Base-by-base conservation (phyloP, 768 basidiomycete genomes). In the Suillus paluster region DNA sequence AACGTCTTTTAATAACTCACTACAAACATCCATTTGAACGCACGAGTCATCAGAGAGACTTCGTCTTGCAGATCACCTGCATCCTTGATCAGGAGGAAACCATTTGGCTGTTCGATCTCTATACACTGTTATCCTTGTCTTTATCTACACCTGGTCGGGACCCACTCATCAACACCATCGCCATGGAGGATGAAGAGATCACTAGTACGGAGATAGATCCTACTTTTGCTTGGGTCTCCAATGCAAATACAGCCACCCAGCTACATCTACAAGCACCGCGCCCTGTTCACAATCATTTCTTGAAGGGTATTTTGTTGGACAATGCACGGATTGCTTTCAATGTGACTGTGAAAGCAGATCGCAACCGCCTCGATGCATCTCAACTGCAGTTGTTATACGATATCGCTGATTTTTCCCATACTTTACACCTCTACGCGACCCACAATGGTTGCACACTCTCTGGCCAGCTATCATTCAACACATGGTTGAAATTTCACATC, bases 1-100 rank as follows among this genome's bases (percentile, higher is more conserved):
- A 76, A 48, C 62, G 68, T 3, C 63, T 73, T 0, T 70, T 71
- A 38, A 75, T 74, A n/a, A 67, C 70, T 19, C 66, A 68, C 23
- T 69, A n/a, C 5, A 75, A 77, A 59, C 38, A 66, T 7, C 68
- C 65, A 0, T 77, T 71, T 50, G 44, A 71, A 55, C 61, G 58
- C 15, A 70, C 72, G 1, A 66, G 64, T 9, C 75, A 73, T 44
- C 61, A 63, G 19, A 30, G 55, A 17, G 69, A 74, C 46, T 70
- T 70, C 45, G 52, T 66, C n/a, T 39, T 57, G 3, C 69, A 75
- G 39, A 75, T 76, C 54, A 27, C 59, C 17, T 27, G 17, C 15
- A 23, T 53, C 41, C 57, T 71, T 2, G 44, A 65, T 25, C 45
- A 56, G 1, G 45, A 59, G 34, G 66, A 69, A 49, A 5, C 41